Evolutionary conservation across 2,329 filamentous ascomycete species (phyloP), one percentile per base, ranked within the genome.

Genomic region (Thielaviopsis populi): DNA sequence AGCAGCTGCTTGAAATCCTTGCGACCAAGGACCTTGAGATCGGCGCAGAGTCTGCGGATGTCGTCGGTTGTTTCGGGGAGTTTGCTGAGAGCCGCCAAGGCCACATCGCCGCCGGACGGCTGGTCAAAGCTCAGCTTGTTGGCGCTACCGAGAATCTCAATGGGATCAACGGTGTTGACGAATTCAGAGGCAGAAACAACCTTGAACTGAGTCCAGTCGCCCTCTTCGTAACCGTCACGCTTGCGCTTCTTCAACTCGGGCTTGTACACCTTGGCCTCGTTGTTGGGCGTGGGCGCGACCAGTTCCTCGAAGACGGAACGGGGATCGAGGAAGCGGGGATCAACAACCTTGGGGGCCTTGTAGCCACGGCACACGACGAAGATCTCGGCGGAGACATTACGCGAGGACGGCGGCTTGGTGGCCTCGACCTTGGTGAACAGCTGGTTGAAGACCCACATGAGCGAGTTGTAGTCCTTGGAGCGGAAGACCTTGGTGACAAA

Each of bases 401-500:
- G 83, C 8, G 90, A 96, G 0, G 91, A 95, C 0, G 94, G 94
- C 2, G 94, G 94, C 75, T 99, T 99, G 4, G 94, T 99, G 59
- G 95, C 92, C 73, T 99, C 92, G 68, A 99, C 94, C 69, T 94
- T 95, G 59, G 82, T 81, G 77, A 99, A 99, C 67, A 99, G 80
- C 74, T 99, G 94, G 73, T 96, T 96, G 78, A 97, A 91, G 41
- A 97, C 91, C 94, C 94, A 99, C 59, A 97, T 81, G 56, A 99
- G 76, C 65, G 90, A 86, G 73, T 96, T 96, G 78, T 96, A 97
- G 73, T 99, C 92, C 73, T 96, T 97, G 41, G 89, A 95, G 67
- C 94, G 80, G 79, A 99, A 99, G 53, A 99, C 89, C 76, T 99
- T 99, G 64, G 92, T 97, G 54, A 97, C 91, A 68, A 97, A 97